Base-by-base conservation (phyloP, 495 filamentous ascomycete genomes). In the Aspergillus biplanus region DNA sequence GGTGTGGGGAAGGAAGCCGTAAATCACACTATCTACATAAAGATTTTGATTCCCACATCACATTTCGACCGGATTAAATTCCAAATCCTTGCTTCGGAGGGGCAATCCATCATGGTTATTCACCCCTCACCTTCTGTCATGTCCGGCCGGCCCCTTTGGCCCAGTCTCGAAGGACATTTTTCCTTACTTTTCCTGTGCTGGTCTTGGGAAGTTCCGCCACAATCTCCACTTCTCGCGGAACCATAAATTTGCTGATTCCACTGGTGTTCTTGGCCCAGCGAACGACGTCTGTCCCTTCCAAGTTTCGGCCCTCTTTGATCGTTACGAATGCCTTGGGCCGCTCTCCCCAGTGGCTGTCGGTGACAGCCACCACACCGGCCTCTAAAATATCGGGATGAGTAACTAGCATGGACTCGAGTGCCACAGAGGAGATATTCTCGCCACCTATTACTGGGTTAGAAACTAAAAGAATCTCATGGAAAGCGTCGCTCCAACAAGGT, bases 381-480 rank as follows among this genome's bases (percentile, higher is more conserved):
- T 99, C 95, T 33, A 99, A 83, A 34, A 99, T 86, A 65, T 89
- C 86, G 0, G 94, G 91, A 69, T 99, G 96, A 56, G 88, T 89
- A 32, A 87, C 90, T n/a, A 99, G 85, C 90, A 96, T 92, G 58
- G 86, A 84, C 78, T 99, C 95, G 6, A 99, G 85, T 1, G 93
- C 92, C 9, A 99, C 89, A 2, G 91, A 95, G 9, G 92, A 96
- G 58, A 99, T 98, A 70, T 99, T 99, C 73, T 99, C 95, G 58
- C 95, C 95, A 52, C 95, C 92, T 95, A 56, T 56, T 11, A n/a
- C 42, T 8, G 9, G 33, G 18, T 59, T 18, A 59, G 50, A 32
- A 32, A 35, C 31, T 15, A 33, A 27, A n/a, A 16, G 9, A 52
- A 11, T 13, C 32, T 9, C 2, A 32, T 34, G 1, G 12, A 21